Conservation (phyloP, 1,284 basidiomycete species). For the Pyrrhoderma noxium region DNA sequence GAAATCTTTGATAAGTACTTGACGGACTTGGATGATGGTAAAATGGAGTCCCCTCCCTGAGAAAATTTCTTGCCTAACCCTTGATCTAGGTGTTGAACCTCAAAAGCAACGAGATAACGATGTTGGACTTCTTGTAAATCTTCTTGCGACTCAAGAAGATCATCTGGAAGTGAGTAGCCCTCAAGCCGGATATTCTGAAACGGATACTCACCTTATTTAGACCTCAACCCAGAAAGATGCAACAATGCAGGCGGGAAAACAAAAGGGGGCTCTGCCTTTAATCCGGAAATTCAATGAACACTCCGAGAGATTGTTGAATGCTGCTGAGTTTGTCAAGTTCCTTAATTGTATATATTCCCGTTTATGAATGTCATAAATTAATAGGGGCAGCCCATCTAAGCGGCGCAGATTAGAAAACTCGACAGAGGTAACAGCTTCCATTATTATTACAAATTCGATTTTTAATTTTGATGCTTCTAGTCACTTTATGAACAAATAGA, state of each 20-base stretch:
- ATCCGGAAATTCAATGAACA: constrained; percentile 98
- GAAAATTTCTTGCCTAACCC: not conserved
- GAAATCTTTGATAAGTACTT: constrained; percentile 94
- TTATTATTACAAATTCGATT: not conserved
- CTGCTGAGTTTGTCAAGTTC: constrained; percentile 49
- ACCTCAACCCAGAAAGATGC: constrained; percentile 83
- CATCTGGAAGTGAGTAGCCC: constrained; percentile 65
- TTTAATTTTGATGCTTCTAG: constrained; percentile 14
- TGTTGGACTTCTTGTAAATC: constrained; percentile 76
- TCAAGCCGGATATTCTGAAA: constrained; percentile 11
- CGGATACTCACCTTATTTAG: constrained; percentile 31
- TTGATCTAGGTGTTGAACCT: constrained; percentile 67
- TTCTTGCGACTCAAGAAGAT: constrained; percentile 87
- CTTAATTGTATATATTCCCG: not conserved
- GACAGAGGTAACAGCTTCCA: constrained; percentile 27
- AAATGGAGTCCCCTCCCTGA: constrained; percentile 21
- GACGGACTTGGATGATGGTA: constrained; percentile 91
- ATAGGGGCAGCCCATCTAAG: constrained; percentile 55
- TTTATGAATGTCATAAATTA: constrained; percentile 6
- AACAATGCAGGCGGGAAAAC: constrained; percentile 94
- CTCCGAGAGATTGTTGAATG: constrained; percentile 80
- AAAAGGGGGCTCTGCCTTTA: constrained; percentile 81
- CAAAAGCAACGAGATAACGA: constrained; percentile 57
- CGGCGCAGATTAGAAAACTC: constrained; percentile 44
- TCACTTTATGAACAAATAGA: constrained; percentile 69